Conservation (phyloP, 2,329 filamentous ascomycete species). For the Graphilbum sp. region DNA sequence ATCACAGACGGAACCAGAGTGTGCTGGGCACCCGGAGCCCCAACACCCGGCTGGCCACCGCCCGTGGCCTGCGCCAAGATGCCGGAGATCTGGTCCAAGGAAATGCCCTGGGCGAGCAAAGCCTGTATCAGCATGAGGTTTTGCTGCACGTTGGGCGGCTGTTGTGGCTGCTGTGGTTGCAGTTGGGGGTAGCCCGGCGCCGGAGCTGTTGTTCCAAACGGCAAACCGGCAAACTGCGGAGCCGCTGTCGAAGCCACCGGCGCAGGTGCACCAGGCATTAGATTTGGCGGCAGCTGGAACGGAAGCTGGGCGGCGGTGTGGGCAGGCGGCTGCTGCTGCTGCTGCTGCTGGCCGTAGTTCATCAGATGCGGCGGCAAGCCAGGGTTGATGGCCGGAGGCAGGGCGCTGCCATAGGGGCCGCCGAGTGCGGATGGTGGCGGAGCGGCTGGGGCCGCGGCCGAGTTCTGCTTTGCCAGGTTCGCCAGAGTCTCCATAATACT, state of each 20-base stretch:
- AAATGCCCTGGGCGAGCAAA: conserved; percentile 57
- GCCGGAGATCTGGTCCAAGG: conserved; percentile 57
- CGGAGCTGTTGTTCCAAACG: conserved; percentile 11
- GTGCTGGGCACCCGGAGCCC: conserved; percentile 7
- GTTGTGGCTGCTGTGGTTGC: conserved; percentile 1
- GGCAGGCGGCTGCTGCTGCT: conserved; percentile 21
- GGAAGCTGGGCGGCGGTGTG: conserved; percentile 29
- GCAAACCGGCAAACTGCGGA: neutral
- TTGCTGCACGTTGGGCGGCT: conserved; percentile 37
- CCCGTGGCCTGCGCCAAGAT: conserved; percentile 36
- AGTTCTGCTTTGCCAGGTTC: conserved; percentile 64
- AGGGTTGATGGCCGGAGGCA: conserved; percentile 14
- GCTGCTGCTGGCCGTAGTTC: conserved; percentile 18
- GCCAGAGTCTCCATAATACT: conserved; percentile 66
- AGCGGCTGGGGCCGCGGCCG: conserved; percentile 27
- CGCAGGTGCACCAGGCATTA: neutral
- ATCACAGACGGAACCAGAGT: conserved; percentile 7
- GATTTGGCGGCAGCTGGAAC: conserved; percentile 15
- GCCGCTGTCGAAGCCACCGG: conserved; percentile 9
- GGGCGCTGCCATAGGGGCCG: conserved; percentile 1
- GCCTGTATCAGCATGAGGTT: conserved; percentile 62
- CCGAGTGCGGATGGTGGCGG: conserved; percentile 4
- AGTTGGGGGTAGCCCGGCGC: conserved; percentile 14
- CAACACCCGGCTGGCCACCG: conserved; percentile 18
- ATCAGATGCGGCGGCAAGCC: conserved; percentile 9